Percentiles rank a stretch among this genome's conserved stretches.
Conservation (phyloP, 2,329 filamentous ascomycete species). For the Monosporascus sp. region DNA sequence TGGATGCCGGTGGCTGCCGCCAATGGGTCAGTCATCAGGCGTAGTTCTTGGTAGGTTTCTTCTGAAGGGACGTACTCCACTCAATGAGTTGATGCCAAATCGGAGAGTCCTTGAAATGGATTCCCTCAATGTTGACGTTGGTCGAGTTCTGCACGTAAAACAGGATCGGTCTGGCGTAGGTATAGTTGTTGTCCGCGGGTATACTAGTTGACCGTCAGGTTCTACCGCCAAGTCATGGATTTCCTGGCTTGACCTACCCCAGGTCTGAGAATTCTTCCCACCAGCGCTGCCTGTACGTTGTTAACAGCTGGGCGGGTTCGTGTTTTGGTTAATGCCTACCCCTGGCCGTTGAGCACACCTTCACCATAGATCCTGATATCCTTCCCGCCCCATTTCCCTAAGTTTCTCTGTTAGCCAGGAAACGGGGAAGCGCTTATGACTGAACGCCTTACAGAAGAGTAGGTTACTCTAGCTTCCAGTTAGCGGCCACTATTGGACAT, state of each 20-base stretch:
- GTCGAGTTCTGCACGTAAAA: slow-evolving; percentile 59
- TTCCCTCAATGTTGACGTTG: slow-evolving; percentile 50
- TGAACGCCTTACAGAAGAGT: too few species aligned
- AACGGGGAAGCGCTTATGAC: too few species aligned
- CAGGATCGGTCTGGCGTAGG: slow-evolving; percentile 53
- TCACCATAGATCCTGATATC: slow-evolving; percentile 56
- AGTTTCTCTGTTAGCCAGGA: slow-evolving; percentile 43
- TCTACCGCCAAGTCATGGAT: too few species aligned
- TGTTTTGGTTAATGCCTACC: slow-evolving; percentile 2
- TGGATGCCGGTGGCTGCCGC: slow-evolving; percentile 37
- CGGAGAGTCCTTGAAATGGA: slow-evolving; percentile 55
- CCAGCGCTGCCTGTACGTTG: slow-evolving; percentile 26
- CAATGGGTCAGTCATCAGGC: too few species aligned
- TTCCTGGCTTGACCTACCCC: slow-evolving; percentile 23
- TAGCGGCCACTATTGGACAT: too few species aligned
- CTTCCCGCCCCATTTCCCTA: slow-evolving; percentile 60
- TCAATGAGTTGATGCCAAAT: slow-evolving; percentile 62
- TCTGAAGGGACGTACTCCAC: slow-evolving; percentile 27
- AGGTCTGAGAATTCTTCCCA: slow-evolving; percentile 36
- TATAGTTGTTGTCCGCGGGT: slow-evolving; percentile 46
- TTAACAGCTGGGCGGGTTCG: too few species aligned
- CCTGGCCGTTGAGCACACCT: slow-evolving; percentile 52
- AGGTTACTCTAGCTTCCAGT: too few species aligned
- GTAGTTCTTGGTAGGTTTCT: too few species aligned
- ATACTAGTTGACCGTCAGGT: too few species aligned